Conservation (phyloP, 257 asterid genomes). For the Dorcoceras hygrometricum region DNA sequence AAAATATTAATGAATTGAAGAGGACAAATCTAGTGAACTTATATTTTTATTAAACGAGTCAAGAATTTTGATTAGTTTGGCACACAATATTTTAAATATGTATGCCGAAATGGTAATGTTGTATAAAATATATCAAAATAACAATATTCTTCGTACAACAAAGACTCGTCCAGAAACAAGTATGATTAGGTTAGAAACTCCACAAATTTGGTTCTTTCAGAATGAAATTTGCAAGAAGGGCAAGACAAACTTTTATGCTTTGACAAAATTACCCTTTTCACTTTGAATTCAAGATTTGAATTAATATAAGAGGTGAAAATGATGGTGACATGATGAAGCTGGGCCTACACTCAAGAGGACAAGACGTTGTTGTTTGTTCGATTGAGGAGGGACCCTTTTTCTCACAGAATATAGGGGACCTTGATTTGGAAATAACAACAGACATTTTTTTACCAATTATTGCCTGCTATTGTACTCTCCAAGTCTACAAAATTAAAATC, state of each 20-base stretch:
- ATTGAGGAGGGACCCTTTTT: background rate
- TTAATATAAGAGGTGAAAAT: background rate
- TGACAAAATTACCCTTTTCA: background rate
- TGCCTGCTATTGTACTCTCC: background rate
- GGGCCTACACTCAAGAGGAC: conserved; percentile 4
- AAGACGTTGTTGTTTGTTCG: background rate
- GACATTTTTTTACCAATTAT: conserved; percentile 1
- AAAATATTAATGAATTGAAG: too few species aligned
- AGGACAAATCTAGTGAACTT: too few species aligned
- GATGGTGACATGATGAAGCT: background rate
- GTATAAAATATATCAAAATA: too few species aligned
- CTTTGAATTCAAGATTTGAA: background rate
- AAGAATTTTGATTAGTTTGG: too few species aligned
- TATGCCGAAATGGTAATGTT: too few species aligned
- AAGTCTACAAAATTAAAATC: background rate
- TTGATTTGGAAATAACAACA: conserved; percentile 23
- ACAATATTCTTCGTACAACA: too few species aligned
- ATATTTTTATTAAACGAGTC: too few species aligned
- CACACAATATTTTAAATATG: too few species aligned
- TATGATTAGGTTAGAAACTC: background rate
- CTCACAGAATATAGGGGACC: background rate
- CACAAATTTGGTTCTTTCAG: background rate
- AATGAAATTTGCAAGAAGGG: background rate
- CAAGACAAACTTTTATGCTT: background rate
- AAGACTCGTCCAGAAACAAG: too few species aligned